Evolutionary conservation across 2,329 filamentous ascomycete genomes (phyloP).

Genomic region (Ophiostoma ips): DNA sequence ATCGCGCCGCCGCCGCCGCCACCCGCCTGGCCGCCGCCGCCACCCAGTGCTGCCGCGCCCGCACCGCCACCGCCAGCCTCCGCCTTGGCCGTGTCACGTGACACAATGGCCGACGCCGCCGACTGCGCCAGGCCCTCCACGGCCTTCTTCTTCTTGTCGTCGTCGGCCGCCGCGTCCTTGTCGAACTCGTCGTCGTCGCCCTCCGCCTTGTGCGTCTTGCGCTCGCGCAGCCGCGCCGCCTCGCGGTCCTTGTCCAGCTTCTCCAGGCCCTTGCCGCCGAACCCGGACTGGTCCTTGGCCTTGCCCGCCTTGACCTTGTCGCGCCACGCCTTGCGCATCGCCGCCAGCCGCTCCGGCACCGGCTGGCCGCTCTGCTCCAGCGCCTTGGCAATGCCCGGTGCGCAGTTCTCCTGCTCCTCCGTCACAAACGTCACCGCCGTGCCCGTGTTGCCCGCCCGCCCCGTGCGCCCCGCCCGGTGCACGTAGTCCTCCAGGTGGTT

Average conservation of each 20-base stretch:
- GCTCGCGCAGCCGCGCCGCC: slow-evolving; percentile 70
- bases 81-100: slow-evolving; percentile 36
- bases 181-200: slow-evolving; percentile 67
- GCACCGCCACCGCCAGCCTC: slow-evolving; percentile 1
- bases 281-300: slow-evolving; percentile 78
- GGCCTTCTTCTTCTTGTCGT: slow-evolving; percentile 57
- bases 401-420: slow-evolving; percentile 80
- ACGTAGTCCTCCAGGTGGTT: slow-evolving; percentile 96
- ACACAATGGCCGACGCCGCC: slow-evolving; percentile 42
- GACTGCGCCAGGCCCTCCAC: slow-evolving; percentile 52
- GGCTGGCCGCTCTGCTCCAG: slow-evolving; percentile 81
- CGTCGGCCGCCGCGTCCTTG: slow-evolving; percentile 45
- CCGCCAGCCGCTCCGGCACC: slow-evolving; percentile 54
- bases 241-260: slow-evolving; percentile 84
- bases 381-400: slow-evolving; percentile 77
- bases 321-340: slow-evolving; percentile 59
- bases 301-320: slow-evolving; percentile 90
- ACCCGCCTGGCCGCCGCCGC: neutral
- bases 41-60: slow-evolving; percentile 1
- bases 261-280: slow-evolving; percentile 89
- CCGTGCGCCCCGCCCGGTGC: slow-evolving; percentile 84
- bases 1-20: slow-evolving; percentile 39
- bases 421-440: slow-evolving; percentile 92
- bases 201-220: slow-evolving; percentile 79
- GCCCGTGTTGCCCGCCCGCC: slow-evolving; percentile 84